These are phyloP conservation scores for Creolimax fragrantissima DNA, from an alignment of 78 protist genomes.

Conservation along the genomic window DNA sequence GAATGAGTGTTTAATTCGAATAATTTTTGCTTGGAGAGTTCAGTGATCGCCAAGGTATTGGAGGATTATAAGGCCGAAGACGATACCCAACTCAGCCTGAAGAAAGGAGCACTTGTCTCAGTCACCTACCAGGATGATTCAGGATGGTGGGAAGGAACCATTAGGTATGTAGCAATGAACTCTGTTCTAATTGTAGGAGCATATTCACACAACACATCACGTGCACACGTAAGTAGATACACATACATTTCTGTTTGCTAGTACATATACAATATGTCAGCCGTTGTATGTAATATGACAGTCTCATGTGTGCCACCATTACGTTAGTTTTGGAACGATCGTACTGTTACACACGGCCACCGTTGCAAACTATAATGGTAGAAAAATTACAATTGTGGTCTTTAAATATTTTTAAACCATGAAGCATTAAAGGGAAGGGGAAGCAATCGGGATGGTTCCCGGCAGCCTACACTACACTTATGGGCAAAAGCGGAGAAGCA, in stretches of 20 bases:
- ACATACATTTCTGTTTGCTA: too few relatives aligned
- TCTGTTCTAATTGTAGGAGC: background rate
- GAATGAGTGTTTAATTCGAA: too few relatives aligned
- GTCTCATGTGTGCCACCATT: too few relatives aligned
- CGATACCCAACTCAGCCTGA: slow-evolving; percentile 10
- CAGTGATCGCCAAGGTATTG: slow-evolving; percentile 24
- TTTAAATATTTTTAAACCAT: background rate
- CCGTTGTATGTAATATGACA: too few relatives aligned
- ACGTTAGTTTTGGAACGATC: too few relatives aligned
- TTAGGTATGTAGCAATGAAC: background rate
- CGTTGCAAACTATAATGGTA: too few relatives aligned
- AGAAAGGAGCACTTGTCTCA: slow-evolving; percentile 11
- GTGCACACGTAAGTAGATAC: too few relatives aligned
- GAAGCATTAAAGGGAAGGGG: background rate
- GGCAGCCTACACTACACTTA: background rate
- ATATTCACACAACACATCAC: too few relatives aligned
- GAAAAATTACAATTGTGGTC: too few relatives aligned
- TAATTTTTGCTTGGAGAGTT: too few relatives aligned
- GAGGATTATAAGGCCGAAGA: slow-evolving; percentile 24
- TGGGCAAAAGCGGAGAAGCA: background rate
- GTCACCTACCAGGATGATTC: background rate
- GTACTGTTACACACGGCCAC: too few relatives aligned
- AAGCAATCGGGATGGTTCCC: slow-evolving; percentile 1
- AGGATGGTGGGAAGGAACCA: slow-evolving; percentile 31
- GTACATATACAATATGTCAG: too few relatives aligned